Evolutionary conservation across 2,329 filamentous ascomycete species (phyloP), one percentile per base, ranked within the genome.

Genomic region (Fusarium buharicum): DNA sequence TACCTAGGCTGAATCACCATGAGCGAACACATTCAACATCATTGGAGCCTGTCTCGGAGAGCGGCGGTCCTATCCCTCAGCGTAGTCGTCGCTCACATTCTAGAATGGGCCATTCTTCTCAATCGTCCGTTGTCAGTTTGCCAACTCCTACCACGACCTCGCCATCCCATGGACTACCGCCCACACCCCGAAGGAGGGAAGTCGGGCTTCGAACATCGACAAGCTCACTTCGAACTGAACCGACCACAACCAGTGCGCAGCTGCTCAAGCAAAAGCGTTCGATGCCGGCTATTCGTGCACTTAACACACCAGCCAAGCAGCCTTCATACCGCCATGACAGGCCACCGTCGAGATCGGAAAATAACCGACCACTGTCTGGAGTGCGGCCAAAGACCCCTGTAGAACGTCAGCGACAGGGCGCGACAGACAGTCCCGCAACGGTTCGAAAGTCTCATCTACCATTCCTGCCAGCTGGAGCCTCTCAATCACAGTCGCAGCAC

Each of bases 41-140:
- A 16, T 83, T 98, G n/a, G 94, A 96, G 72, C 93, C 94, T 18
- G 93, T 98, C 6, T 96, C 92, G 34, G 94, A 98, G 77, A 93
- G 88, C 64, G 93, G 93, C 46, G 92, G 88, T 4, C 86, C 91
- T 17, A 84, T 90, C 43, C 79, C 81, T 48, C 79, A 82, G 37
- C 85, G 83, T 58, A 78, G 79, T 14, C 82, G 81, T 63, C 84
- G 86, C 53, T 86, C 90, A 37, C 85, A 86, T 61, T 91, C 89
- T 4, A 84, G 90, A 52, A 73, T 91, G 24, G 86, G 86, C 12
- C 90, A 93, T 73, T 86, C 87, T 11, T 78, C 87, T 14, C 88
- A 92, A 67, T 88, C 88, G 12, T 92, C 90, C 16, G 76, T 89
- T 14, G 83, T 86, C 64, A 86, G 86, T 76, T 78, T 90, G 64